Evolutionary conservation across 371 early-diverging fungal species (phyloP).

Genomic region (Amoeboaphelidium protococcarum): DNA sequence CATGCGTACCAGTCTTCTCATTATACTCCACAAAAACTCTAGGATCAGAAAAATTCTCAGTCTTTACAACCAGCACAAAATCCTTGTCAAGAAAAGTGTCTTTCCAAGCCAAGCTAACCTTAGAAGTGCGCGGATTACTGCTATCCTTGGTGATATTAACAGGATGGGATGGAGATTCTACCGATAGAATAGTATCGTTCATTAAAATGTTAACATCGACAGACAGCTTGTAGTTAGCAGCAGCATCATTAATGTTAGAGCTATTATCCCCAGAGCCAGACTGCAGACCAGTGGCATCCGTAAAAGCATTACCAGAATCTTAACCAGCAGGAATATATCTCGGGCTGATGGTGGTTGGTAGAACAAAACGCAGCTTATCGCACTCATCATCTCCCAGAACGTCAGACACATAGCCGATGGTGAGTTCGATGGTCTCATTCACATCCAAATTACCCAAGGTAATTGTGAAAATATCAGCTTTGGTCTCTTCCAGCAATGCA

Average conservation of each 20-base stretch:
- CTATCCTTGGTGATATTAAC: conserved; percentile 5
- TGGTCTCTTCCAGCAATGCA: conserved; percentile 9
- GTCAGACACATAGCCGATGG: conserved; percentile 15
- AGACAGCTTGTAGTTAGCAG: too few relatives aligned
- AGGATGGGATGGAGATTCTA: conserved; percentile 6
- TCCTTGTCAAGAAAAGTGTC: conserved; percentile 7
- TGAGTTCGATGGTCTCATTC: conserved; percentile 6
- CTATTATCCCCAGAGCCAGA: conserved; percentile 1
- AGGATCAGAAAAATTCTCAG: conserved; percentile 8
- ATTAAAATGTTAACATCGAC: conserved; percentile 2
- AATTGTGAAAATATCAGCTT: conserved; percentile 13
- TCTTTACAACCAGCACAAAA: conserved; percentile 9
- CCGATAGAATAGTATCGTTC: conserved; percentile 2
- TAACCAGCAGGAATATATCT: conserved; percentile 9
- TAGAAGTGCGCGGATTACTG: conserved; percentile 4
- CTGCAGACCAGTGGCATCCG: background rate
- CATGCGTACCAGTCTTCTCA: conserved; percentile 11
- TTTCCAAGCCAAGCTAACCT: conserved; percentile 3
- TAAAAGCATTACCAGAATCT: background rate
- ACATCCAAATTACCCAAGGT: conserved; percentile 12
- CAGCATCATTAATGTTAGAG: too few relatives aligned
- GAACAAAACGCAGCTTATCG: conserved; percentile 15
- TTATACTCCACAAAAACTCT: conserved; percentile 13
- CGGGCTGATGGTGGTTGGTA: conserved; percentile 12
- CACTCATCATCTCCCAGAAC: conserved; percentile 13